phyloP scores from a whole-genome alignment of 106 monocot species.

The Hemerocallis citrina region DNA sequence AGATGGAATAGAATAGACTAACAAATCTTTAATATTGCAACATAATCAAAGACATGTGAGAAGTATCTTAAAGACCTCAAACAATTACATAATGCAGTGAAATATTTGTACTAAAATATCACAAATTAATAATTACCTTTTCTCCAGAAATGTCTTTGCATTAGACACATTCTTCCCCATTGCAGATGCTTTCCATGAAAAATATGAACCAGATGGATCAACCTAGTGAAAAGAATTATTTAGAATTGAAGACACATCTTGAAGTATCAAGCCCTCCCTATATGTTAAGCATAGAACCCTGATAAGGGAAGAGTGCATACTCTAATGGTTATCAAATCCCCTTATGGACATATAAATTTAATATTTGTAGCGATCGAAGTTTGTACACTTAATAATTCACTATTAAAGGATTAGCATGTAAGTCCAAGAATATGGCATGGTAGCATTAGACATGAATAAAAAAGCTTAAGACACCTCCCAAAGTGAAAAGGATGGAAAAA shows the following conservation, averaged over 20 bases:
- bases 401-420: too few relatives aligned
- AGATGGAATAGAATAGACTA: neutral
- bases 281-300: too few relatives aligned
- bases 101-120: neutral
- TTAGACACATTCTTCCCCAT: conserved; percentile 99
- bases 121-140: conserved; percentile 35
- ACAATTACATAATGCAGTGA: neutral
- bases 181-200: conserved; percentile 99
- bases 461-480: too few relatives aligned
- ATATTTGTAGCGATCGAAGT: neutral
- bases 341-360: neutral
- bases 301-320: neutral
- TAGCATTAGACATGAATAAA: too few relatives aligned
- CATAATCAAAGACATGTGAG: neutral
- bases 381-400: too few relatives aligned
- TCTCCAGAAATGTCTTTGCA: conserved; percentile 98
- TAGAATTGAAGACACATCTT: neutral
- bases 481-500: too few relatives aligned
- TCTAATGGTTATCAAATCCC: neutral
- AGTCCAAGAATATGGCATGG: too few relatives aligned
- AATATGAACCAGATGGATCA: conserved; percentile 98
- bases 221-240: conserved; percentile 40
- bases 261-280: neutral
- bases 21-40: neutral
- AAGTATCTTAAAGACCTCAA: neutral